Conservation (phyloP, 2,329 filamentous ascomycete species). For the Pseudopithomyces maydicus region DNA sequence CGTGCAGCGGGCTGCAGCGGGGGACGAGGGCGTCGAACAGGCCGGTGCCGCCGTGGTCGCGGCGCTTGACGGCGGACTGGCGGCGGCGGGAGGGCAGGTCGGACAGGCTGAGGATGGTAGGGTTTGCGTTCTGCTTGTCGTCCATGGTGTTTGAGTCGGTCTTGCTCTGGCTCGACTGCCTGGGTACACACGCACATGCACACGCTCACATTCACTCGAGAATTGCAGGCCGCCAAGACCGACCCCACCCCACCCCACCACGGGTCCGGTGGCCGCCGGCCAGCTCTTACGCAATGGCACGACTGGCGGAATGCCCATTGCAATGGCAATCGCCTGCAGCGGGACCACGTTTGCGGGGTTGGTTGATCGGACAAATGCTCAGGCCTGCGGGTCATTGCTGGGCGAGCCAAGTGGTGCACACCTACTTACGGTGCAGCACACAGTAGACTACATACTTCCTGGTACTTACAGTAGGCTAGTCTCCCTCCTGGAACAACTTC, state of each 20-base stretch:
- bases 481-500: no score
- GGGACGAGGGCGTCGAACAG: slow-evolving; percentile 61
- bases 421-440: no score
- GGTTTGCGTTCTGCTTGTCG: slow-evolving; percentile 78
- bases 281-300: no score
- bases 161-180: no score
- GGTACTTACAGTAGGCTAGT: no score
- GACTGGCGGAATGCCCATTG: no score
- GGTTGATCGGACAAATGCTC: neutral
- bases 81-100: slow-evolving; percentile 82
- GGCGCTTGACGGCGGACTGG: slow-evolving; percentile 44
- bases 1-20: slow-evolving; percentile 54
- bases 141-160: slow-evolving; percentile 39
- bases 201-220: no score
- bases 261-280: no score
- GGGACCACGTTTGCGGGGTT: slow-evolving; percentile 1
- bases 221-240: no score
- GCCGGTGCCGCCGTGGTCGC: slow-evolving; percentile 55
- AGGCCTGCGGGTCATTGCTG: neutral
- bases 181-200: no score
- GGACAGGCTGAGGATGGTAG: slow-evolving; percentile 84
- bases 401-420: neutral
- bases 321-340: neutral
- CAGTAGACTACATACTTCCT: no score
- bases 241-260: no score